Conservation (phyloP, 257 asterid genomes). For the Cynanchum wilfordii region DNA sequence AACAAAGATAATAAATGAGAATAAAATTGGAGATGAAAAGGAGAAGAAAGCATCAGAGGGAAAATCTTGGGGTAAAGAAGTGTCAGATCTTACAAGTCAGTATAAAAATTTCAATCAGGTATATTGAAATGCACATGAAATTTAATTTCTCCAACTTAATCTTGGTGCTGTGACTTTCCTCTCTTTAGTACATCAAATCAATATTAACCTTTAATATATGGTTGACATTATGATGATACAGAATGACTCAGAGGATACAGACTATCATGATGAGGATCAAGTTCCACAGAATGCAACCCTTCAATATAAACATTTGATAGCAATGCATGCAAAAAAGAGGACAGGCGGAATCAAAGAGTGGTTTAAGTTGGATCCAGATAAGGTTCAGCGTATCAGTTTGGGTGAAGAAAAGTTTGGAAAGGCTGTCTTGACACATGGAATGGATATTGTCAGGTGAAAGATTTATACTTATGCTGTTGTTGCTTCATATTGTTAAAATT, state of each 20-base stretch:
- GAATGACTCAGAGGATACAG: slow-evolving; percentile 27
- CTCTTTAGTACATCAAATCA: not conserved
- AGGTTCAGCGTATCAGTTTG: slow-evolving; percentile 69
- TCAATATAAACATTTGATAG: slow-evolving; percentile 59
- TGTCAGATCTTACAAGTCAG: slow-evolving; percentile 24
- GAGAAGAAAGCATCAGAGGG: slow-evolving; percentile 41
- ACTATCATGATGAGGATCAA: slow-evolving; percentile 33
- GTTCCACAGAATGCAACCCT: slow-evolving; percentile 32
- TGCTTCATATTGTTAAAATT: not conserved
- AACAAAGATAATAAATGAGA: slow-evolving; percentile 27
- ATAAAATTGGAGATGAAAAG: slow-evolving; percentile 25
- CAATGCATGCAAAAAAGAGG: slow-evolving; percentile 55
- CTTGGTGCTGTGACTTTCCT: not conserved
- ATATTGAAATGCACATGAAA: not conserved
- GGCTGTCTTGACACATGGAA: slow-evolving; percentile 56
- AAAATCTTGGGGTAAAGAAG: slow-evolving; percentile 54
- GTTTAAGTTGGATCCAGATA: slow-evolving; percentile 37
- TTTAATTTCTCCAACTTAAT: slow-evolving; percentile 1
- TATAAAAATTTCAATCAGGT: slow-evolving; percentile 20
- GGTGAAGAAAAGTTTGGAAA: slow-evolving; percentile 73
- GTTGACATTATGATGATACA: slow-evolving; percentile 1
- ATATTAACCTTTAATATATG: not conserved
- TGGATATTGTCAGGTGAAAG: slow-evolving; percentile 51
- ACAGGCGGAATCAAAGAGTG: slow-evolving; percentile 59
- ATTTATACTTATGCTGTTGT: not conserved